Base-by-base conservation (phyloP, 202 grass and related monocot genomes). In the Dendrocalamus latiflorus region DNA sequence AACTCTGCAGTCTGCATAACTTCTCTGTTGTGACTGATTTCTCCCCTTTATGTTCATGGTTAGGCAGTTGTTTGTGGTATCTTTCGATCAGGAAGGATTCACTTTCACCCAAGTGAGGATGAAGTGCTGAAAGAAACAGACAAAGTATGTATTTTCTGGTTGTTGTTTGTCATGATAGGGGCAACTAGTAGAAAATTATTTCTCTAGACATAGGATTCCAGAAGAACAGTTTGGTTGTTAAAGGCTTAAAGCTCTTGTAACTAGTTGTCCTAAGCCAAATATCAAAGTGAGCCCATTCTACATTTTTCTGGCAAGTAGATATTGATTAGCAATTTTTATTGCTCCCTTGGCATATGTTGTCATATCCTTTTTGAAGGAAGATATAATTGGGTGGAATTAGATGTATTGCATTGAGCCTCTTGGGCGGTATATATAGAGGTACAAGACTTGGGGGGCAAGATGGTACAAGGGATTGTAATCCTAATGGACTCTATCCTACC, bases 61-160 rank as follows among this genome's bases (percentile, higher is more conserved):
- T 89, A 98, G 95, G 92, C 86, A 70, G 87, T 95, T 76, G 92
- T 93, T 86, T 98, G 92, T 18, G 92, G 95, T 65, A 89, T 98
- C 41, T 92, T 95, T 53, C 90, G 95, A 86, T 91, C 80, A 38
- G 95, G 91, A 71, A 90, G 79, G 66, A 81, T 98, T 81, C 43
- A 90, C 73, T 98, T 98, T 83, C 95, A 98, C 74, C 95, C 95
- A 87, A 83, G 65, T 68, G 91, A 98, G 6, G 82, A 93, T 55
- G 92, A 95, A 87, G 65, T 88, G 63, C 78, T 98, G 79, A 93
- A 82, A 88, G 82, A 93, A 82, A 91, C 90, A 82, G 95, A 98
- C 76, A 93, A 93, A 85, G 92, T 98, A 93, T 78, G 76, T n/a
- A 73, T 74, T 65, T 77, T 87, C 72, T 85, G 53, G 39, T 62